These are phyloP conservation scores for Bidens hawaiensis DNA, from an alignment of 140 eudicot species.

Conservation along the genomic window DNA sequence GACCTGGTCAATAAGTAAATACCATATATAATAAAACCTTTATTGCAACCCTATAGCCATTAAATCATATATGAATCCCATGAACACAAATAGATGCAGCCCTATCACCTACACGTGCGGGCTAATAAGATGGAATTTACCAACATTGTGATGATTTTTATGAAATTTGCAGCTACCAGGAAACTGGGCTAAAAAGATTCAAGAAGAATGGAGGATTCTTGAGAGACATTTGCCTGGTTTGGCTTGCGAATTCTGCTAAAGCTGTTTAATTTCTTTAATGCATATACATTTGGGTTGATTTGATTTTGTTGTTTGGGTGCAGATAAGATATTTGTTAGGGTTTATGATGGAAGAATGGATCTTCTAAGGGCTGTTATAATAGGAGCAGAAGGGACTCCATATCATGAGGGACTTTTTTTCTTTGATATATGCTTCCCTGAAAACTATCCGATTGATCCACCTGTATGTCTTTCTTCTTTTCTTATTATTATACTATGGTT, in stretches of 20 bases:
- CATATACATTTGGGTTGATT: neutral
- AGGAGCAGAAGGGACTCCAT: constrained; percentile 96
- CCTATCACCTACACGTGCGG: too few relatives aligned
- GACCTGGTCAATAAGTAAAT: too few relatives aligned
- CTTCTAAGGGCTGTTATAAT: constrained; percentile 82
- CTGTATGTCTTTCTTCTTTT: constrained; percentile 39
- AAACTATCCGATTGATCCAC: constrained; percentile 66
- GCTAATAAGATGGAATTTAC: too few relatives aligned
- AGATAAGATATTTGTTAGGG: constrained; percentile 79
- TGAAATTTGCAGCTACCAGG: constrained; percentile 42
- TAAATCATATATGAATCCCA: too few relatives aligned
- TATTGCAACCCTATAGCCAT: too few relatives aligned
- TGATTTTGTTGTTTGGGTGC: constrained; percentile 5
- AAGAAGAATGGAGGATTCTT: constrained; percentile 81
- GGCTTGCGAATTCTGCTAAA: neutral
- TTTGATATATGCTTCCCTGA: constrained; percentile 70
- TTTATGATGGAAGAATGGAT: constrained; percentile 82
- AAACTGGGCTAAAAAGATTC: constrained; percentile 70
- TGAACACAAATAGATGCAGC: too few relatives aligned
- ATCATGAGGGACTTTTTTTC: constrained; percentile 89
- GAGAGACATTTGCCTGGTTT: constrained; percentile 67
- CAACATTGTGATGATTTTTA: too few relatives aligned
- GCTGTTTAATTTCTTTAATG: neutral
- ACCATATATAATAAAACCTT: too few relatives aligned
- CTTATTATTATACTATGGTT: neutral